Evolutionary conservation across 1,284 basidiomycete species (phyloP).

Genomic region (Cutaneotrichosporon curvatum): DNA sequence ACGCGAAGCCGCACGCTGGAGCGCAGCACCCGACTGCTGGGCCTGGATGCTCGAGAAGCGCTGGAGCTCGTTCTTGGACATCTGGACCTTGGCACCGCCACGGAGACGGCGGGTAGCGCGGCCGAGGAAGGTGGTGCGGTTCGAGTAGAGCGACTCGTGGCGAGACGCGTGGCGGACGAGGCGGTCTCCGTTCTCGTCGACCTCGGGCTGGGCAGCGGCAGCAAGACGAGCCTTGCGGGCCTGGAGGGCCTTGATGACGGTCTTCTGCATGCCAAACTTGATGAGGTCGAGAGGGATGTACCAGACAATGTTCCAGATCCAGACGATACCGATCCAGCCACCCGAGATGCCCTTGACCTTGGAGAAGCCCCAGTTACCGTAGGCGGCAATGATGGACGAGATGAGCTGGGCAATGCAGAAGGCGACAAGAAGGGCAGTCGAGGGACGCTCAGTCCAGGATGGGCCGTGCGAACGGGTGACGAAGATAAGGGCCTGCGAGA

Average conservation of each 20-base stretch:
- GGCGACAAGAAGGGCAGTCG: constrained; percentile 75
- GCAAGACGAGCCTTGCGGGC: constrained; percentile 54
- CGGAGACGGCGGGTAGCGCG: constrained; percentile 39
- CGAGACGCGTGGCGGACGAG: constrained; percentile 80
- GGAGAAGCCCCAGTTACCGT: constrained; percentile 87
- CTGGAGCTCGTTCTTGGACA: constrained; percentile 49
- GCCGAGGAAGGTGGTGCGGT: constrained; percentile 44
- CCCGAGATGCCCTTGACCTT: constrained; percentile 67
- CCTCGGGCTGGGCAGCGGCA: constrained; percentile 48
- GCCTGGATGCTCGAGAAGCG: constrained; percentile 47
- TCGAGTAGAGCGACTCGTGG: constrained; percentile 81
- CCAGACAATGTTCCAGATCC: constrained; percentile 95
- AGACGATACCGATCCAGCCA: constrained; percentile 94
- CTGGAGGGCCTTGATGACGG: constrained; percentile 76
- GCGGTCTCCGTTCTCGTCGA: constrained; percentile 59
- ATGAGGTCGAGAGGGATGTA: constrained; percentile 89
- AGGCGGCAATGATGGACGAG: constrained; percentile 90
- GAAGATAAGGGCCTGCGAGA: constrained; percentile 96
- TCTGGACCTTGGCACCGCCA: constrained; percentile 44
- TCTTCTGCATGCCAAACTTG: constrained; percentile 93
- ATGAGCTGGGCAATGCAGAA: constrained; percentile 90
- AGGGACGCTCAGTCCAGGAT: constrained; percentile 98
- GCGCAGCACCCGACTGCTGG: constrained; percentile 46
- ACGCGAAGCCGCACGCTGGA: constrained; percentile 33
- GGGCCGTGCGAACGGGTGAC: constrained; percentile 91